phyloP scores from a whole-genome alignment of 306 rosid genomes.

The Prinsepia uniflora region DNA sequence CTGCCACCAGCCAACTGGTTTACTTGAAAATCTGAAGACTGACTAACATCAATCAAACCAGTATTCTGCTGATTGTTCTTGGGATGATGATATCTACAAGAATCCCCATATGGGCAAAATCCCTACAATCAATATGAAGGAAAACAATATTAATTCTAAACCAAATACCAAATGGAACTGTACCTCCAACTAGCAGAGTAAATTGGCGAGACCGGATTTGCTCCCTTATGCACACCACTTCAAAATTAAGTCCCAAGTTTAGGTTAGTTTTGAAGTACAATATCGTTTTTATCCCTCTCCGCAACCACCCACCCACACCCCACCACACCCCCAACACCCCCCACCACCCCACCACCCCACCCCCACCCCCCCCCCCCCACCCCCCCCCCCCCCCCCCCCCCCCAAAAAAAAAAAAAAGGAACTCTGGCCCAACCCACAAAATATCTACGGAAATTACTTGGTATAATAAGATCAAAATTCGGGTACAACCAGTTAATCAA shows the following conservation, averaged over 20 bases:
- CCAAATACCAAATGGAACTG: neutral
- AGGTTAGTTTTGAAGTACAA: too few relatives aligned
- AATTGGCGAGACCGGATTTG: too few relatives aligned
- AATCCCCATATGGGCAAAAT: slow-evolving; percentile 64
- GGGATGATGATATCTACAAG: slow-evolving; percentile 77
- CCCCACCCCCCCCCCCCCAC: too few relatives aligned
- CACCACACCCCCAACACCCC: too few relatives aligned
- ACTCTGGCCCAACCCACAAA: slow-evolving; percentile 7
- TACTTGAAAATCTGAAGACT: slow-evolving; percentile 23
- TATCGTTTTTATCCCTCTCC: neutral
- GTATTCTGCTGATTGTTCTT: slow-evolving; percentile 30
- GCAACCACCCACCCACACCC: too few relatives aligned
- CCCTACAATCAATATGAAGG: slow-evolving; percentile 31
- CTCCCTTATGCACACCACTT: too few relatives aligned
- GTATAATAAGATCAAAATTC: slow-evolving; percentile 11
- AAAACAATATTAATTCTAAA: neutral
- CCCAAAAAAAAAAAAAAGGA: neutral
- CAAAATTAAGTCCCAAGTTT: too few relatives aligned
- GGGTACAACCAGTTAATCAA: neutral
- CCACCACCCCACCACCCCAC: too few relatives aligned
- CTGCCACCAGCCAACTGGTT: slow-evolving; percentile 26
- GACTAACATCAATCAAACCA: slow-evolving; percentile 28
- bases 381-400: too few relatives aligned
- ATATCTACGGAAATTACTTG: neutral
- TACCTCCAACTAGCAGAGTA: too few relatives aligned